These are phyloP conservation scores for Alisma plantagoaquatica DNA, from an alignment of 106 monocot species.

Conservation along the genomic window DNA sequence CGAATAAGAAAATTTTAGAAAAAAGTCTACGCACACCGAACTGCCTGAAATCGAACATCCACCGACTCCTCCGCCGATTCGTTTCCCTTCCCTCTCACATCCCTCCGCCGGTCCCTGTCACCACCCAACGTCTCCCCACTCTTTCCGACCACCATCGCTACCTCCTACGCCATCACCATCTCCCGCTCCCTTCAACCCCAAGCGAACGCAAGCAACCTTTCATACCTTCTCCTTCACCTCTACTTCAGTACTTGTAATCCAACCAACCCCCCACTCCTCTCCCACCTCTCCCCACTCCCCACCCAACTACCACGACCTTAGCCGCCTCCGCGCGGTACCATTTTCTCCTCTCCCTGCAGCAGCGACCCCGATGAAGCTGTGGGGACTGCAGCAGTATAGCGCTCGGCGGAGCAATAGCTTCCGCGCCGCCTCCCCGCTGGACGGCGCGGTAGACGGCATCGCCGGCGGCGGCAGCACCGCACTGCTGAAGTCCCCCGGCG, in stretches of 20 bases:
- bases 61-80: too few relatives aligned
- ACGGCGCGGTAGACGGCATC: slow-evolving; percentile 11
- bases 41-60: too few relatives aligned
- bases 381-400: slow-evolving; percentile 8
- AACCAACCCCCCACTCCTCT: not conserved
- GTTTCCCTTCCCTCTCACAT: too few relatives aligned
- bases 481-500: slow-evolving; percentile 7
- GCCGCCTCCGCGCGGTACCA: not conserved
- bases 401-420: slow-evolving; percentile 20
- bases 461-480: not conserved
- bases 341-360: not conserved
- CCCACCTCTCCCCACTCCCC: not conserved
- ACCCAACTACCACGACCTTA: slow-evolving; percentile 1
- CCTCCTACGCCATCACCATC: not conserved
- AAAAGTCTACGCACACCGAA: too few relatives aligned
- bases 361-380: not conserved
- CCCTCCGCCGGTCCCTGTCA: too few relatives aligned
- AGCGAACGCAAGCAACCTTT: too few relatives aligned
- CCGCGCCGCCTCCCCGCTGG: slow-evolving; percentile 11
- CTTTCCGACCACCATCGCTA: not conserved
- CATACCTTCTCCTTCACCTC: too few relatives aligned
- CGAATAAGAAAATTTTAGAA: too few relatives aligned
- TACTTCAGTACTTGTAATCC: too few relatives aligned
- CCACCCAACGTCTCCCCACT: too few relatives aligned
- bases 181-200: too few relatives aligned